Conservation (phyloP, 2,329 filamentous ascomycete genomes). For the Stagonosporopsis vannaccii region DNA sequence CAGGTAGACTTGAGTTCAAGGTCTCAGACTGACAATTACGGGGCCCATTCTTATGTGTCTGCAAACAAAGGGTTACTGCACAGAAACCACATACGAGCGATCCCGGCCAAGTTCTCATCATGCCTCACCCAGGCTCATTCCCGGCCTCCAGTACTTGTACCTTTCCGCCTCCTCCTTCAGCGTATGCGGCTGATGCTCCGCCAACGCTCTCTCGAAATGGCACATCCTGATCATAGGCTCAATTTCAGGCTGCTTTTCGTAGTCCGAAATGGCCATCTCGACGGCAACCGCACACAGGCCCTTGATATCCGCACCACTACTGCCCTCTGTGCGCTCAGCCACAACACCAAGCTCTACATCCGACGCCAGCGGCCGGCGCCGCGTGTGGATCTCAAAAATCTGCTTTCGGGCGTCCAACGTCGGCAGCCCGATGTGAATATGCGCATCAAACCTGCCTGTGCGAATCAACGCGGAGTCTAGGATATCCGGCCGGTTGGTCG, state of each 20-base stretch:
- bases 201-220: slow-evolving; percentile 57
- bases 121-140: slow-evolving; percentile 17
- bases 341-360: slow-evolving; percentile 73
- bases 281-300: slow-evolving; percentile 58
- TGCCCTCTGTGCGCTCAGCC: slow-evolving; percentile 73
- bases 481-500: slow-evolving; percentile 87
- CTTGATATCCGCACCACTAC: slow-evolving; percentile 85
- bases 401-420: slow-evolving; percentile 74
- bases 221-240: slow-evolving; percentile 50
- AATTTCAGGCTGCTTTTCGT: slow-evolving; percentile 29
- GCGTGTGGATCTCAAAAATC: slow-evolving; percentile 74
- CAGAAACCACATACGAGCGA: neutral
- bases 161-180: slow-evolving; percentile 53
- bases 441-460: slow-evolving; percentile 82
- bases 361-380: slow-evolving; percentile 64
- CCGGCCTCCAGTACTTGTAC: slow-evolving; percentile 52
- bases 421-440: slow-evolving; percentile 86
- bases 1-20: neutral
- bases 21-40: neutral
- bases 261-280: slow-evolving; percentile 45
- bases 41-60: neutral
- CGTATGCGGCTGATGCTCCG: slow-evolving; percentile 52
- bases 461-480: slow-evolving; percentile 87
- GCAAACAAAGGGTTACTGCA: neutral
- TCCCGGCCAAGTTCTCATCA: neutral